These are phyloP conservation scores for Pythium periplocum DNA, from an alignment of 352 stramenopile genomes.

Conservation along the genomic window DNA sequence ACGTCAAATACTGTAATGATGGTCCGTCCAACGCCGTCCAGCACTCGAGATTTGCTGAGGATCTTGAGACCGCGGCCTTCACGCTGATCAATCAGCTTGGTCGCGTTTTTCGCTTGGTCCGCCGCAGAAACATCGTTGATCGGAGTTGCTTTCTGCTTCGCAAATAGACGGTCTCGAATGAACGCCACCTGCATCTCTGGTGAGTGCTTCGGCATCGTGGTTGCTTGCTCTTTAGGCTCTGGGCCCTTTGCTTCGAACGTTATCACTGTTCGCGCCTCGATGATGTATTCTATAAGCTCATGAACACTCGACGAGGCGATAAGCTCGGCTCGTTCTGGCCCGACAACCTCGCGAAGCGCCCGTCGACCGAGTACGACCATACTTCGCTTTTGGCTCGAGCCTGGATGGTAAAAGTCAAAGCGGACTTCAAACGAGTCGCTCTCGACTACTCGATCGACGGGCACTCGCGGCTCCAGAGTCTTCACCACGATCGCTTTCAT, in stretches of 20 bases:
- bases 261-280: constrained; percentile 35
- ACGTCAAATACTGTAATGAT: constrained; percentile 66
- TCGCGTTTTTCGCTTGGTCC: constrained; percentile 32
- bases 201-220: constrained; percentile 1
- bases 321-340: constrained; percentile 36
- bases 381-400: constrained; percentile 23
- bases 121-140: constrained; percentile 24
- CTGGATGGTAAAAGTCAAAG: constrained; percentile 56
- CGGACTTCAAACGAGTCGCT: constrained; percentile 49
- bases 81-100: constrained; percentile 56
- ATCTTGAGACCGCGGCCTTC: constrained; percentile 53
- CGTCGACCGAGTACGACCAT: constrained; percentile 29
- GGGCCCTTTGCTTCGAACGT: constrained; percentile 11
- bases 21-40: constrained; percentile 31
- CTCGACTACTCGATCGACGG: constrained; percentile 41
- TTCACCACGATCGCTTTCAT: constrained; percentile 45
- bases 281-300: constrained; percentile 49
- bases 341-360: constrained; percentile 60
- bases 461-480: constrained; percentile 20
- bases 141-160: constrained; percentile 64
- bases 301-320: constrained; percentile 34
- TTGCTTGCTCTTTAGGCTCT: background rate
- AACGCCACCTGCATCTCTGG: constrained; percentile 32
- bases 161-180: constrained; percentile 49
- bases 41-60: constrained; percentile 32